phyloP scores from a whole-genome alignment of 2,329 filamentous ascomycete genomes.

The Penicillium sp. region DNA sequence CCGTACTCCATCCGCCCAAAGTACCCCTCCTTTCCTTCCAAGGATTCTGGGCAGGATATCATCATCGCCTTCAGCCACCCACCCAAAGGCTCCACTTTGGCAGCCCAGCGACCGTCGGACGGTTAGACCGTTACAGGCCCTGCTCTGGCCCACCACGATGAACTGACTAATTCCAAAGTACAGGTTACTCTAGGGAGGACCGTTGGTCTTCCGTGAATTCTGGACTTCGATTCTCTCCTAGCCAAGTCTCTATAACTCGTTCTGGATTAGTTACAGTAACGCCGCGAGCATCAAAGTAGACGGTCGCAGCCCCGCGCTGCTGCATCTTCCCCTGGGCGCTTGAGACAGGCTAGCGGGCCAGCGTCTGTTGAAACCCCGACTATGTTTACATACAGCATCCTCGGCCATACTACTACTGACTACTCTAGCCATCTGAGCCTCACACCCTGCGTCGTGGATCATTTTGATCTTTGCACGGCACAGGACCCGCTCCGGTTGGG shows the following conservation, averaged over 20 bases:
- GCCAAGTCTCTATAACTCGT: not conserved
- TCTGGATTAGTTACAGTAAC: not conserved
- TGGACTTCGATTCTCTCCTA: not conserved
- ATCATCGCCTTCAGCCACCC: constrained; percentile 17
- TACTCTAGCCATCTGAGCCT: not conserved
- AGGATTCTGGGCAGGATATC: constrained; percentile 5
- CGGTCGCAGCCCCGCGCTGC: not conserved
- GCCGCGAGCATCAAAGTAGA: not conserved
- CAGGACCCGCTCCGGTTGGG: not conserved
- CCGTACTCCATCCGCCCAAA: not conserved
- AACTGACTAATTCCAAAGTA: not conserved
- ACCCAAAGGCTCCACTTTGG: constrained; percentile 10
- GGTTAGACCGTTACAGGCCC: not conserved
- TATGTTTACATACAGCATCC: not conserved
- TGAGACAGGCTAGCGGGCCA: not conserved
- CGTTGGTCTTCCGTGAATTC: not conserved
- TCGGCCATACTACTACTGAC: not conserved
- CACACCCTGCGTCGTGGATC: not conserved
- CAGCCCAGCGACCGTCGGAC: not conserved
- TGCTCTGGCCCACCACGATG: not conserved
- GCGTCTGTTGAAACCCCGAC: constrained; percentile 7
- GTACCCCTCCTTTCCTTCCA: not conserved
- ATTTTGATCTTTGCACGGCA: not conserved
- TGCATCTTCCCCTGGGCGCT: not conserved
- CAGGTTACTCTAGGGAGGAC: not conserved